Percentiles rank a stretch among this genome's conserved stretches.
Evolutionary conservation across 2,329 filamentous ascomycete genomes (phyloP).

Genomic region (Talaromyces amestolkiae): DNA sequence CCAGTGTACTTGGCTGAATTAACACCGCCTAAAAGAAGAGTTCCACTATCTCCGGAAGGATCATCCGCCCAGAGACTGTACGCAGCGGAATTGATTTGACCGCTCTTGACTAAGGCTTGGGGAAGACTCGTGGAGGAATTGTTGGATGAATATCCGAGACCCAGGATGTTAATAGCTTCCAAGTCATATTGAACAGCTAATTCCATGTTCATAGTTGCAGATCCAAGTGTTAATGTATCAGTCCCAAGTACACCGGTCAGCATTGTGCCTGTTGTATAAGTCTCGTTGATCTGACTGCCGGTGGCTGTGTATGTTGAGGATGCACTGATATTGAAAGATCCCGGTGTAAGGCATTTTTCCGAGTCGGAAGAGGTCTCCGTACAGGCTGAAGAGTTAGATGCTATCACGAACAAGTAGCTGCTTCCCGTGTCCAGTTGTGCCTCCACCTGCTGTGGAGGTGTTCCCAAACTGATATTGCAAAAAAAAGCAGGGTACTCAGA

Average conservation of each 20-base stretch:
- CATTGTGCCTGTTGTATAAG: neutral
- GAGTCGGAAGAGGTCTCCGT: too few relatives aligned
- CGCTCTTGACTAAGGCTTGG: neutral
- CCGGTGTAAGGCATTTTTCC: too few relatives aligned
- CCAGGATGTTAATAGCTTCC: neutral
- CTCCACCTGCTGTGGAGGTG: neutral
- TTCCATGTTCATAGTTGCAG: neutral
- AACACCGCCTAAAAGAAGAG: neutral
- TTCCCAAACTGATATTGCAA: neutral
- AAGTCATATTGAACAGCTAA: neutral
- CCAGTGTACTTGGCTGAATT: neutral
- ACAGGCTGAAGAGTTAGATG: too few relatives aligned
- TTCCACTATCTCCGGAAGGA: neutral
- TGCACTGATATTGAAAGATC: neutral
- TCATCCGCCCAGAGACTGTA: neutral
- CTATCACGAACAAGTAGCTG: neutral
- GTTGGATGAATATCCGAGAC: neutral
- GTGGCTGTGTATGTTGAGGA: neutral
- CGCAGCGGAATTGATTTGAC: neutral
- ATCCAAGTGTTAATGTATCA: neutral
- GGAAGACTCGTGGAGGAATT: neutral
- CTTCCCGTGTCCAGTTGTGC: neutral
- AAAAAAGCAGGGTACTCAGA: neutral
- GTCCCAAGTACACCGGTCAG: neutral
- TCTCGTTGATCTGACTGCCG: neutral